Base-by-base conservation (phyloP, 192 early-diverging fungal species). In the Spizellomyces sp. region DNA sequence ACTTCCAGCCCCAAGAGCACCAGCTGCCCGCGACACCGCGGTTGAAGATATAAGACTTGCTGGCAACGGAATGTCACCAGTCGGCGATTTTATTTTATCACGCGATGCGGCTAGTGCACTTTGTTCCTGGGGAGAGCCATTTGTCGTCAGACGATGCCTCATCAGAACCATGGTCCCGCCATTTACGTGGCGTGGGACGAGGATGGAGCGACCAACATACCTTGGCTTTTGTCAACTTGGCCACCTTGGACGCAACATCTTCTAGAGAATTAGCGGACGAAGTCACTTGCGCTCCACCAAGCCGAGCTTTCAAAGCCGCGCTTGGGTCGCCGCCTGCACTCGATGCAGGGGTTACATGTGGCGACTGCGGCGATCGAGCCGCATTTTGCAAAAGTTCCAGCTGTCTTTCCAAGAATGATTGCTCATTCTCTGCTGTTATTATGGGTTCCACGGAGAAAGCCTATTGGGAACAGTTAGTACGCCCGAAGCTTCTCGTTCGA, bases 401-500 rank as follows among this genome's bases (percentile, higher is more conserved):
- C 74, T 92, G 90, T 9, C 88, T 80, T 61, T 93, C 90, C 57
- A 95, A 81, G 81, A 98, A 98, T 3, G 79, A 78, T 77, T 98
- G 94, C 70, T 98, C 94, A 62, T 93, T 90, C 77, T 96, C 94
- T 10, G 93, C 91, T 0, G 77, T 75, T 10, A 94, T 87, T n/a
- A 84, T 70, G 44, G 84, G 78, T 68, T 89, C 87, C 69, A 87
- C 83, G 19, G 86, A 70, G 4, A 81, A 79, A 7, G 88, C 79
- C 90, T 91, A 75, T 46, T 19, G 21, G 47, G 44, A 54, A 4
- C 45, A 72, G 8, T 65, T n/a, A 17, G 8, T 21, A 57, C 47
- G 9, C 2, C 1, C n/a, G 57, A 66, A 58, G 45, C 22, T 22
- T 22, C 36, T 10, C 4, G 47, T 10, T 52, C 21, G 12, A 4